Percentiles rank a stretch among this genome's conserved stretches.
These are phyloP conservation scores for Quillaja saponaria DNA, from an alignment of 306 rosid species.

Conservation along the genomic window DNA sequence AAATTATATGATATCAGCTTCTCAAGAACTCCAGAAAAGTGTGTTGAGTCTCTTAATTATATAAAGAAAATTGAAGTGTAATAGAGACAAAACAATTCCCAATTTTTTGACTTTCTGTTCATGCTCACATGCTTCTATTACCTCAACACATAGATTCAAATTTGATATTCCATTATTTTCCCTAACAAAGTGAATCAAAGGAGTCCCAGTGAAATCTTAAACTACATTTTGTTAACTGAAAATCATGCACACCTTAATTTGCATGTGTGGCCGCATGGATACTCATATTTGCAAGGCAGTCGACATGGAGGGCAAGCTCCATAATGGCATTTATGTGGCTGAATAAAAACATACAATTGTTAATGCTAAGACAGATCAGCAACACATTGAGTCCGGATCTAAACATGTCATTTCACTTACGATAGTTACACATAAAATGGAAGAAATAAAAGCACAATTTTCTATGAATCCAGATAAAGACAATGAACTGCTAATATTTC, in stretches of 20 bases:
- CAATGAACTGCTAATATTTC: too few relatives aligned
- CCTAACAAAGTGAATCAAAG: background rate
- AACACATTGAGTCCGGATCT: background rate
- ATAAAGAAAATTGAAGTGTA: too few relatives aligned
- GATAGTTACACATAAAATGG: too few relatives aligned
- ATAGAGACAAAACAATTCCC: slow-evolving; percentile 13
- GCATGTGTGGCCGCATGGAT: slow-evolving; percentile 83
- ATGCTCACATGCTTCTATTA: slow-evolving; percentile 13
- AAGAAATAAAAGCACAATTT: too few relatives aligned
- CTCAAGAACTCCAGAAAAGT: slow-evolving; percentile 1
- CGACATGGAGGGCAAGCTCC: slow-evolving; percentile 90
- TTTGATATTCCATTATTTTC: background rate
- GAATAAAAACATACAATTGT: slow-evolving; percentile 36
- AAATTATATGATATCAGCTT: slow-evolving; percentile 14
- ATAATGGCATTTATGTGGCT: slow-evolving; percentile 98
- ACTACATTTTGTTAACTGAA: slow-evolving; percentile 21
- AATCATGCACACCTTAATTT: slow-evolving; percentile 63
- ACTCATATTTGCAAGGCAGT: slow-evolving; percentile 72
- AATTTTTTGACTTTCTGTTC: slow-evolving; percentile 6
- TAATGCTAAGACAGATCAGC: slow-evolving; percentile 16
- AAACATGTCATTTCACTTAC: slow-evolving; percentile 16
- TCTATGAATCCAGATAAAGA: too few relatives aligned
- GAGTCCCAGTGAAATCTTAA: slow-evolving; percentile 11
- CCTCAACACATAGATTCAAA: slow-evolving; percentile 8
- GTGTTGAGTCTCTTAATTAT: background rate